Evolutionary conservation across 78 protist genomes (phyloP).

Genomic region (Isochrysis galbana): DNA sequence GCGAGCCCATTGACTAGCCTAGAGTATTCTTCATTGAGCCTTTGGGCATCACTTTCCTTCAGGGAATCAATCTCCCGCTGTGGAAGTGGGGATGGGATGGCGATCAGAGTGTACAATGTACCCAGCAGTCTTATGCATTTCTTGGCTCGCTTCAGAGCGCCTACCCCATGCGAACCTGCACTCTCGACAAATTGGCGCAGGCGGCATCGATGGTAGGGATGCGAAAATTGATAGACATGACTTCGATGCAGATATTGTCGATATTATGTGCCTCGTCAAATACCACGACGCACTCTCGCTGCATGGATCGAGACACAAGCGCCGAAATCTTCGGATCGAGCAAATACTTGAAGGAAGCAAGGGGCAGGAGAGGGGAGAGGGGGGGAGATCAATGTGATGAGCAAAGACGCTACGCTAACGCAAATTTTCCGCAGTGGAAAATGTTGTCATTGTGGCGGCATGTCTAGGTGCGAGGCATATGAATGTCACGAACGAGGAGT

Average conservation of each 20-base stretch:
- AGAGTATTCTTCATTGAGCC: not conserved
- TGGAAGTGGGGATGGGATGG: too few relatives aligned
- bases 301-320: slow-evolving; percentile 48
- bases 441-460: too few relatives aligned
- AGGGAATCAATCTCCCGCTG: not conserved
- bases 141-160: too few relatives aligned
- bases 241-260: slow-evolving; percentile 95
- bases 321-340: slow-evolving; percentile 93
- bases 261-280: slow-evolving; percentile 99
- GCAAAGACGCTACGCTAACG: too few relatives aligned
- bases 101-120: too few relatives aligned
- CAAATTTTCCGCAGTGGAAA: too few relatives aligned
- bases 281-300: slow-evolving; percentile 79
- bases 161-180: too few relatives aligned
- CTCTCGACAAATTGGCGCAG: not conserved
- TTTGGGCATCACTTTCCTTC: not conserved
- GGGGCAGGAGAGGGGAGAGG: too few relatives aligned
- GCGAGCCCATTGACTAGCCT: slow-evolving; percentile 13
- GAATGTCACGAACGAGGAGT: too few relatives aligned
- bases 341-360: slow-evolving; percentile 84
- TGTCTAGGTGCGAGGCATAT: too few relatives aligned
- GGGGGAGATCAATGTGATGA: too few relatives aligned
- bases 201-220: not conserved
- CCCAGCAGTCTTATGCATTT: too few relatives aligned
- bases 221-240: slow-evolving; percentile 20